Conservation (phyloP, 2,329 filamentous ascomycete genomes). For the Fusarium austroafricanum region DNA sequence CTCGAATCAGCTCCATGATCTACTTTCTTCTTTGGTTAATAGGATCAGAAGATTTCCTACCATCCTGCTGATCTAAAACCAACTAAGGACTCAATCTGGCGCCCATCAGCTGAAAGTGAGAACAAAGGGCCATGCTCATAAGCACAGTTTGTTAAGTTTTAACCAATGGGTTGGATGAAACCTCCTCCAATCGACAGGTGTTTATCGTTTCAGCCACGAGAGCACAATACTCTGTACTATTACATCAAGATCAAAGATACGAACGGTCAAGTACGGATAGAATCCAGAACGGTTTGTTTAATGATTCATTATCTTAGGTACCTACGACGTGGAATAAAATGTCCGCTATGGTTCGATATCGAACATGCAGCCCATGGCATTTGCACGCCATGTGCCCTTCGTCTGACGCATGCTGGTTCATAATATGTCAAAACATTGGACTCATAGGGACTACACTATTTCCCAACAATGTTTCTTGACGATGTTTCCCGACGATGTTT, state of each 20-base stretch:
- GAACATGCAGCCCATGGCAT: too few relatives aligned
- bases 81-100: not conserved
- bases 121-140: not conserved
- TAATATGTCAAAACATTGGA: not conserved
- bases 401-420: not conserved
- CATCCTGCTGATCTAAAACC: not conserved
- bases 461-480: not conserved
- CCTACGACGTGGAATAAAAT: not conserved
- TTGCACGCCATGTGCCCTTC: not conserved
- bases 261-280: not conserved
- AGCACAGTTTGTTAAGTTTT: not conserved
- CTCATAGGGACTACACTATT: not conserved
- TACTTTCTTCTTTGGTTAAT: not conserved
- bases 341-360: not conserved
- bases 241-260: not conserved
- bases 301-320: not conserved
- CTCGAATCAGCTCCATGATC: not conserved
- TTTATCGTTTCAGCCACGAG: conserved; percentile 7
- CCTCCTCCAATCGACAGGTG: not conserved
- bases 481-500: not conserved
- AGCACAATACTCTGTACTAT: not conserved
- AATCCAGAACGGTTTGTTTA: not conserved
- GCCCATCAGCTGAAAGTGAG: not conserved
- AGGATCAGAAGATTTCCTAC: too few relatives aligned
- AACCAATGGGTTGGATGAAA: not conserved